A percentile compares a stretch with the other conserved stretches of the same genome.
These are phyloP conservation scores for Claviceps citrina DNA, from an alignment of 2,329 filamentous ascomycete genomes.

Conservation along the genomic window DNA sequence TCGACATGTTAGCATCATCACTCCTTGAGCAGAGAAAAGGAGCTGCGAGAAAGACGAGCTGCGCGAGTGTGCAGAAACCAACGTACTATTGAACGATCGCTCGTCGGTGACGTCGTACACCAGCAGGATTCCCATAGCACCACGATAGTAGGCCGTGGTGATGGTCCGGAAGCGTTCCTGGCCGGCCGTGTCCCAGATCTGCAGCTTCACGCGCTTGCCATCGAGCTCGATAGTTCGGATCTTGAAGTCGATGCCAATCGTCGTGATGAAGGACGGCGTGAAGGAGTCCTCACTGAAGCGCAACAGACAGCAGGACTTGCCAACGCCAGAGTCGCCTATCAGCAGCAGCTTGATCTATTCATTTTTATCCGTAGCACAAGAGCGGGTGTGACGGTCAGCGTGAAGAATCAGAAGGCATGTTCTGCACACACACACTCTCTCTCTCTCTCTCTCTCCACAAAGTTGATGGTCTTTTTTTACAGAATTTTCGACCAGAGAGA, in stretches of 20 bases:
- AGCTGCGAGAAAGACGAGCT: too few species aligned
- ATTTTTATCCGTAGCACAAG: too few species aligned
- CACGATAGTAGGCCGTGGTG: constrained; percentile 95
- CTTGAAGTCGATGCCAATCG: constrained; percentile 99
- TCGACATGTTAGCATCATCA: neutral
- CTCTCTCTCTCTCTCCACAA: neutral
- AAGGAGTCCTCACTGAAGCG: constrained; percentile 97
- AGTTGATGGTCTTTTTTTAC: too few species aligned
- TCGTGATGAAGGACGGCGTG: constrained; percentile 95
- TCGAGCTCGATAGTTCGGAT: constrained; percentile 98
- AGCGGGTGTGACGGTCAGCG: constrained; percentile 4
- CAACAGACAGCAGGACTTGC: constrained; percentile 92
- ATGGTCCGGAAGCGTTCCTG: constrained; percentile 98
- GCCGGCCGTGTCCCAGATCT: constrained; percentile 98
- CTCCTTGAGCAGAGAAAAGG: neutral
- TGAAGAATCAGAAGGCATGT: neutral
- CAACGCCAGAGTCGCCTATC: constrained; percentile 91
- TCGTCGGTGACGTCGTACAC: constrained; percentile 98
- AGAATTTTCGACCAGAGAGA: too few species aligned
- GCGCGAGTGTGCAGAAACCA: neutral
- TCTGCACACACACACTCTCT: too few species aligned
- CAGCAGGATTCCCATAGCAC: constrained; percentile 93
- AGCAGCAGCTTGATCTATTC: constrained; percentile 88
- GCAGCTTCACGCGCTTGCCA: constrained; percentile 95
- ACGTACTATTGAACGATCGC: constrained; percentile 82